phyloP scores from a whole-genome alignment of 1,284 basidiomycete genomes.

The Boletus smithii region DNA sequence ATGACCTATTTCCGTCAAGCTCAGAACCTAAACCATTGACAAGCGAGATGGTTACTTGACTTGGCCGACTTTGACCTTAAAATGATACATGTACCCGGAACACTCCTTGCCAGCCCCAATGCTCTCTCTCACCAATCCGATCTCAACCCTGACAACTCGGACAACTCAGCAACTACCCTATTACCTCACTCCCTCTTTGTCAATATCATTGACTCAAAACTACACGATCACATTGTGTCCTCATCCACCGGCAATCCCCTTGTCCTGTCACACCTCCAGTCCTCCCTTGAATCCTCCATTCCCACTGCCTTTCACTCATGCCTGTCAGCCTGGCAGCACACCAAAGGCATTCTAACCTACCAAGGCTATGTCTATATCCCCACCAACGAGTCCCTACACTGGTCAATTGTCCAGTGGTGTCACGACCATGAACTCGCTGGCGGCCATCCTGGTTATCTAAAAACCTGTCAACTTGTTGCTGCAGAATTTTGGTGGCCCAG shows the following conservation, averaged over 20 bases:
- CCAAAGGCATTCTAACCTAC: neutral
- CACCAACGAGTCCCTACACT: neutral
- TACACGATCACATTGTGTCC: neutral
- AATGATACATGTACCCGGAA: constrained; percentile 40
- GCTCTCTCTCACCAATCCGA: constrained; percentile 31
- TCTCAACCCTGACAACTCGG: too few relatives aligned
- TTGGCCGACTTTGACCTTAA: too few relatives aligned
- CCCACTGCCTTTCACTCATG: neutral
- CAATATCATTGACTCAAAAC: neutral
- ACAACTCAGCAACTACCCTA: too few relatives aligned
- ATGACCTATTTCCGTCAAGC: too few relatives aligned
- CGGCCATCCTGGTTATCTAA: neutral
- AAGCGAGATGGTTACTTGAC: too few relatives aligned
- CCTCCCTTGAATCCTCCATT: neutral
- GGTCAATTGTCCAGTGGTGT: neutral
- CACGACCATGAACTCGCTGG: neutral
- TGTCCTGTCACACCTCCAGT: neutral
- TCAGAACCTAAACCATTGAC: too few relatives aligned
- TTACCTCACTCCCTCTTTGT: neutral
- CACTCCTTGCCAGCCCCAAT: constrained; percentile 35
- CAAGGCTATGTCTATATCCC: neutral
- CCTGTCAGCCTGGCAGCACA: neutral
- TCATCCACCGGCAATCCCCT: neutral
- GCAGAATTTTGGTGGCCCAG: constrained; percentile 20
- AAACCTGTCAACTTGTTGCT: neutral